These are phyloP conservation scores for Punica granatum DNA, from an alignment of 345 rosid genomes.

Conservation along the genomic window DNA sequence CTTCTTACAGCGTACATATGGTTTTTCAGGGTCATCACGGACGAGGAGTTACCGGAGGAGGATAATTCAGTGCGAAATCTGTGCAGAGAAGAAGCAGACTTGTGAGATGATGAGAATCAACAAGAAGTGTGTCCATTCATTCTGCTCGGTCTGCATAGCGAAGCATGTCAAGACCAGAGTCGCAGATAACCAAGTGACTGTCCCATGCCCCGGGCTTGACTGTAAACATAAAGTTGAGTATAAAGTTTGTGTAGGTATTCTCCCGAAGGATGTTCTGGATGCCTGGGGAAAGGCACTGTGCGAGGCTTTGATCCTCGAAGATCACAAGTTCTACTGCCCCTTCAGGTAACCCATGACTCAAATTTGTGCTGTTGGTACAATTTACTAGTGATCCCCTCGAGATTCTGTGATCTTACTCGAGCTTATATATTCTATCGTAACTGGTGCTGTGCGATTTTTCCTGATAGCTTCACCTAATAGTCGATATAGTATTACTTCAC, in stretches of 20 bases:
- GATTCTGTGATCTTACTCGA: too few relatives aligned
- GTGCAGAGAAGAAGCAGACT: constrained; percentile 26
- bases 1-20: neutral
- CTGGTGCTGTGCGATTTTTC: too few relatives aligned
- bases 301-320: constrained; percentile 27
- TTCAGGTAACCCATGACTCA: constrained; percentile 15
- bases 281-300: constrained; percentile 45
- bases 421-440: too few relatives aligned
- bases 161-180: constrained; percentile 3
- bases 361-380: too few relatives aligned
- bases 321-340: constrained; percentile 43
- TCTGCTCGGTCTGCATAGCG: constrained; percentile 34
- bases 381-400: neutral
- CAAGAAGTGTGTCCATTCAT: constrained; percentile 40
- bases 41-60: neutral
- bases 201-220: constrained; percentile 24
- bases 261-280: constrained; percentile 33
- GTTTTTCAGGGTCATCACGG: neutral
- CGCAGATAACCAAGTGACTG: neutral
- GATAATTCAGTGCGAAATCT: constrained; percentile 38
- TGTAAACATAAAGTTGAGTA: constrained; percentile 31
- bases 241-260: constrained; percentile 21
- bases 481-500: too few relatives aligned
- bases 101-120: constrained; percentile 19
- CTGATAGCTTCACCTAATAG: too few relatives aligned